phyloP scores from a whole-genome alignment of 1,284 basidiomycete species.

The Melampsora medusae region DNA sequence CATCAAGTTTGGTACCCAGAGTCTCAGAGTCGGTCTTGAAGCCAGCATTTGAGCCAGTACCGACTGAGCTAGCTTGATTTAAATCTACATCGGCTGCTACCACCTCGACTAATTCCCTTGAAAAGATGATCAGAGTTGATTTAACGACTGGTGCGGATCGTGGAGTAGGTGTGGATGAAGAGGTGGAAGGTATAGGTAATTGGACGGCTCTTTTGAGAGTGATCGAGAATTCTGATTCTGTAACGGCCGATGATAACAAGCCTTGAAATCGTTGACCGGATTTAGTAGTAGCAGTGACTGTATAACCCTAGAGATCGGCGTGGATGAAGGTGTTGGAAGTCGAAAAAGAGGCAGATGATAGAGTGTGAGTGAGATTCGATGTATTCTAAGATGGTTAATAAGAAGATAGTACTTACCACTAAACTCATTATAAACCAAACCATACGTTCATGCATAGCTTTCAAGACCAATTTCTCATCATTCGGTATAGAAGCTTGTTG shows the following conservation, averaged over 20 bases:
- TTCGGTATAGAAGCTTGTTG: conserved; percentile 5
- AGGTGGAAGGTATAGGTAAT: conserved; percentile 63
- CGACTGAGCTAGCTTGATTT: conserved; percentile 16
- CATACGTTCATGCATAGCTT: conserved; percentile 45
- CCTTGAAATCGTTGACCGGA: conserved; percentile 68
- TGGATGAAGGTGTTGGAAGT: background rate
- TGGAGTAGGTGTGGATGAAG: conserved; percentile 67
- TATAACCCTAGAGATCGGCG: conserved; percentile 62
- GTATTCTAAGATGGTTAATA: background rate
- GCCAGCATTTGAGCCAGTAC: conserved; percentile 56
- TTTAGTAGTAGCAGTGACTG: conserved; percentile 69
- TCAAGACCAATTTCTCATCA: conserved; percentile 24
- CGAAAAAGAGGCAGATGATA: background rate
- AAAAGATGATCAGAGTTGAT: conserved; percentile 53
- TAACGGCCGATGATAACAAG: conserved; percentile 64
- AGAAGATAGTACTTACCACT: conserved; percentile 11
- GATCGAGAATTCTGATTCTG: conserved; percentile 67
- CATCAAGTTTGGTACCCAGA: conserved; percentile 57
- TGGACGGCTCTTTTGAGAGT: conserved; percentile 73
- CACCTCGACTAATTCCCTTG: conserved; percentile 47
- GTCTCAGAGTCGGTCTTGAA: conserved; percentile 90
- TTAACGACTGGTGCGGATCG: conserved; percentile 69
- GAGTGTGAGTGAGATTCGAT: background rate
- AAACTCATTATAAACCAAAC: conserved; percentile 43
- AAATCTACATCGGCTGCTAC: conserved; percentile 46